Percentiles rank a stretch among this genome's conserved stretches.
These are phyloP conservation scores for Phyllosticta citriasiana DNA, from an alignment of 2,329 filamentous ascomycete species.

Conservation along the genomic window DNA sequence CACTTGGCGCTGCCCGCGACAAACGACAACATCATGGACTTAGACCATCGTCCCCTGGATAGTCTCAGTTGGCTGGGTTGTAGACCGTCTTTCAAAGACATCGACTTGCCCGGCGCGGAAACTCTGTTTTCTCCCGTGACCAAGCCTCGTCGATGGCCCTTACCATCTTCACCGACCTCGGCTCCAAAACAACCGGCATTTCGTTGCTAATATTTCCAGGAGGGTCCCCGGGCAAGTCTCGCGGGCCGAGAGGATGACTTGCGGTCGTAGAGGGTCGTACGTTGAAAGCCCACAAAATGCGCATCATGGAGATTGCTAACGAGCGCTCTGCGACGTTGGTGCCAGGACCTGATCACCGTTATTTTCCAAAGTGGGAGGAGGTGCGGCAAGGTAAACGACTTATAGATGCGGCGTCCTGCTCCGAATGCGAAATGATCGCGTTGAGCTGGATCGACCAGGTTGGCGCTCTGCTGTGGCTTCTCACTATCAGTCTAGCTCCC, in stretches of 20 bases:
- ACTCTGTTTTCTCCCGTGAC: not conserved
- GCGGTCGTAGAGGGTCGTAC: not conserved
- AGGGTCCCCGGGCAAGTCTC: not conserved
- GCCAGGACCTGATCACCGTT: not conserved
- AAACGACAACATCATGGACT: not conserved
- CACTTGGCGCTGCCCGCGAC: not conserved
- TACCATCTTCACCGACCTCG: not conserved
- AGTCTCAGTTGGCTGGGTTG: not conserved
- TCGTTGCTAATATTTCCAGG: not conserved
- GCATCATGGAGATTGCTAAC: constrained; percentile 11
- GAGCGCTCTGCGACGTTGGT: constrained; percentile 12
- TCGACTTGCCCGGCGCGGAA: not conserved
- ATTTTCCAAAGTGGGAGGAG: not conserved
- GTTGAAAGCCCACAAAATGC: constrained; percentile 14
- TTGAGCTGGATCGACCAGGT: constrained; percentile 13
- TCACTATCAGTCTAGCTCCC: not conserved
- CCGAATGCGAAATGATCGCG: constrained; percentile 16
- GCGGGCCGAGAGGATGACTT: not conserved
- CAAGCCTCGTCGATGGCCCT: not conserved
- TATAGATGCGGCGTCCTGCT: constrained; percentile 12
- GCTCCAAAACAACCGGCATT: not conserved
- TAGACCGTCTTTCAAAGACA: not conserved
- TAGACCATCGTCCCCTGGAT: not conserved
- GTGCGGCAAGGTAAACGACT: not conserved
- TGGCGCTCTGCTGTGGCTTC: constrained; percentile 1